Evolutionary conservation across 768 basidiomycete genomes (phyloP), one percentile per base, ranked within the genome.

Genomic region (Termitomyces sp.): DNA sequence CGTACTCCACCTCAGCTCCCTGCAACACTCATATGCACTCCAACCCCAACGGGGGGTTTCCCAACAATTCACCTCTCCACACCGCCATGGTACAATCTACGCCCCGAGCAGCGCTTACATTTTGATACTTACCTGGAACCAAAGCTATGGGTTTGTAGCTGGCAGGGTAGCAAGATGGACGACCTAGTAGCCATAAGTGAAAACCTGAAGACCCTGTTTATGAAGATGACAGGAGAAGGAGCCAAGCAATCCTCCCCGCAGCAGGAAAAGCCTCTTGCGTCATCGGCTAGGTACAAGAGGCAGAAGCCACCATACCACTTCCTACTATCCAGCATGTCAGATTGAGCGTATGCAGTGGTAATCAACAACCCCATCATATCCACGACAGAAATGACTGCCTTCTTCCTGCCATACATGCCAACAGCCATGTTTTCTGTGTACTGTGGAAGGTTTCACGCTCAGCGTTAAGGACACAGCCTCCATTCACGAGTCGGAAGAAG

Each of bases 261-360:
- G 8, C 38, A 40, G 18, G 16, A 40, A 4, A n/a, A 42, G 8
- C 6, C 2, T 1, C n/a, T 42, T 0, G 8, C n/a, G 0, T 5
- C 8, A 1, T 6, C n/a, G 1, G 8, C 2, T 0, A 1, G 40
- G 4, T 6, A 3, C 2, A 8, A 42, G 6, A 1, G 8, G 0
- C 40, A 42, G 5, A 42, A 20, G 8, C 40, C 8, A 1, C n/a
- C 40, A 6, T 42, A 42, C n/a, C 40, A 42, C n/a, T 20, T 42
- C 40, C 40, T 42, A 0, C 3, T 42, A 2, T 7, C 40, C 0
- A n/a, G n/a, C 2, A 20, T 42, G 1, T 42, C n/a, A 3, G 40
- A n/a, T 8, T 1, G 3, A 1, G n/a, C 40, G 3, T 9, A 16
- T 3, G 0, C 2, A 3, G 4, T 42, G 4, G 8, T 42, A 0